phyloP scores from a whole-genome alignment of 139 green algal species.

The Chlamydomonas sp. region DNA sequence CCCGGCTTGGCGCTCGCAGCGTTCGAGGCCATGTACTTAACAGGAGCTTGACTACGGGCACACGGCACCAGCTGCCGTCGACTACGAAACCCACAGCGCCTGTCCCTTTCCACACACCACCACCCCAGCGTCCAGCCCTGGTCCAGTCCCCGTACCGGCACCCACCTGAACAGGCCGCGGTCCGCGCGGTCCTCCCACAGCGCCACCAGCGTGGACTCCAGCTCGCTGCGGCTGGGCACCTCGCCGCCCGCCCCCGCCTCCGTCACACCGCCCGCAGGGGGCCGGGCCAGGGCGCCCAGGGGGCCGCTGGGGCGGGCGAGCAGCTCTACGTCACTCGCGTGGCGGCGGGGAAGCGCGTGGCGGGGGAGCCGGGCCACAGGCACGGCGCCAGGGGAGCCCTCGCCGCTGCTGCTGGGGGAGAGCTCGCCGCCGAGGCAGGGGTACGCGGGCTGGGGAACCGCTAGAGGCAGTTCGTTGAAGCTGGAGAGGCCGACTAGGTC shows the following conservation, averaged over 20 bases:
- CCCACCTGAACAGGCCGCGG: slow-evolving; percentile 25
- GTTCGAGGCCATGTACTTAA: neutral
- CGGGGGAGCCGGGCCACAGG: neutral
- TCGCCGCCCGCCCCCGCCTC: neutral
- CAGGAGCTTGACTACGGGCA: neutral
- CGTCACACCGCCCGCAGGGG: no score
- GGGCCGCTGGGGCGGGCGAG: neutral
- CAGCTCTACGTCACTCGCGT: slow-evolving; percentile 24
- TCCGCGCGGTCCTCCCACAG: slow-evolving; percentile 85
- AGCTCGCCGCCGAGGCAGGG: no score
- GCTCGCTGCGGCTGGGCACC: slow-evolving; percentile 48
- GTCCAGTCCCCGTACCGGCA: neutral
- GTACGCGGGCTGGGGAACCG: no score
- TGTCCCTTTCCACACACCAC: neutral
- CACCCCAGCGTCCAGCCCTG: no score
- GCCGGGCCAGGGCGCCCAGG: no score
- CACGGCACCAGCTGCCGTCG: neutral
- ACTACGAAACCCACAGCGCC: neutral
- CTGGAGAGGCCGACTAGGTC: neutral
- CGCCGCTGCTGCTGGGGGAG: no score
- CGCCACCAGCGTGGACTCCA: slow-evolving; percentile 74
- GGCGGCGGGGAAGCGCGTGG: neutral
- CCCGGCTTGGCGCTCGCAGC: neutral
- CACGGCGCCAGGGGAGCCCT: neutral
- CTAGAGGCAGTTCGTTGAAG: slow-evolving; percentile 5